phyloP scores from a whole-genome alignment of 2,329 filamentous ascomycete species.

The Canariomyces notabilis region DNA sequence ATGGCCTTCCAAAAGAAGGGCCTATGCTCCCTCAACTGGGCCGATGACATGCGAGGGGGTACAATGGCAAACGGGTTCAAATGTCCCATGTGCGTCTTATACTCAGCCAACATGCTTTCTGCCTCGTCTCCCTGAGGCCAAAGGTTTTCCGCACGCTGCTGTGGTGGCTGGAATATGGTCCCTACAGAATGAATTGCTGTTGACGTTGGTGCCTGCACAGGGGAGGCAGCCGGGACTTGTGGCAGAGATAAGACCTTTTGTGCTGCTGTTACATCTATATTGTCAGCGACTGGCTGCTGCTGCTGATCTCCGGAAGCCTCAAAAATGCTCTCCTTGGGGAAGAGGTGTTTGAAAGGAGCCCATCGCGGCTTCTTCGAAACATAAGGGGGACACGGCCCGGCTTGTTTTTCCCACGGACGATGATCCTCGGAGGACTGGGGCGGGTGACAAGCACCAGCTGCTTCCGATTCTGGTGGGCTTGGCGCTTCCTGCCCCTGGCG shows the following conservation, averaged over 20 bases:
- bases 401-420: not conserved
- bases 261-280: not conserved
- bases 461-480: slow-evolving; percentile 19
- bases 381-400: too few relatives aligned
- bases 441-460: not conserved
- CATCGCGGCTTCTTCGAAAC: slow-evolving; percentile 8
- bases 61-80: slow-evolving; percentile 45
- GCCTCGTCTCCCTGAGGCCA: slow-evolving; percentile 42
- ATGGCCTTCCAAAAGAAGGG: slow-evolving; percentile 47
- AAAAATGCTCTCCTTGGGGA: slow-evolving; percentile 22
- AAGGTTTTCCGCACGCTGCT: slow-evolving; percentile 20
- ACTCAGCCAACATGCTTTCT: slow-evolving; percentile 35
- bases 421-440: not conserved
- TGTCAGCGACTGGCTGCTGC: not conserved
- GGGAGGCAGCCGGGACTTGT: not conserved
- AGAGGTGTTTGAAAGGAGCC: slow-evolving; percentile 34
- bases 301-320: not conserved
- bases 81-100: slow-evolving; percentile 30
- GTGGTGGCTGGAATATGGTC: not conserved
- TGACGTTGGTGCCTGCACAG: not conserved
- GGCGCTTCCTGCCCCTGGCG: slow-evolving; percentile 11
- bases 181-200: not conserved
- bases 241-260: not conserved
- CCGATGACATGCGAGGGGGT: slow-evolving; percentile 33
- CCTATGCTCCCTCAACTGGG: slow-evolving; percentile 33